Conservation (phyloP, 306 rosid species). For the Cicer chorassanicum region DNA sequence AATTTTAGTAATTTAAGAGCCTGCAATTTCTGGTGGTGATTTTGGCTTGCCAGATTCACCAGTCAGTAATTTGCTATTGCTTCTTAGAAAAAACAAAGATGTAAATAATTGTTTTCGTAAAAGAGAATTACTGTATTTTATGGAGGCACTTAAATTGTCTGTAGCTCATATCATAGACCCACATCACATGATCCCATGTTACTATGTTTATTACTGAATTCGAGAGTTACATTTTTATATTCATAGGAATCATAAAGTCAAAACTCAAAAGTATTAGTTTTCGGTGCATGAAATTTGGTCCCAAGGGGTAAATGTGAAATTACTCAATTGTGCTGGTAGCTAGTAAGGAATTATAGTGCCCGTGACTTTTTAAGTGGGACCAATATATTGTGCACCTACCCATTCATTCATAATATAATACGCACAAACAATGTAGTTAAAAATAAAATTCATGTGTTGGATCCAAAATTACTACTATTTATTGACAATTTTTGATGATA, state of each 20-base stretch:
- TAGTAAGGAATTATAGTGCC: neutral
- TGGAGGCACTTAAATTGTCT: neutral
- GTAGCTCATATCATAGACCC: slow-evolving; percentile 13
- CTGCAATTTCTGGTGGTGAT: slow-evolving; percentile 18
- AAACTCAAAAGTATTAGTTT: too few relatives aligned
- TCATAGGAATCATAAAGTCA: too few relatives aligned
- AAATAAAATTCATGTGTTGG: slow-evolving; percentile 14
- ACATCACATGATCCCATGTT: slow-evolving; percentile 50
- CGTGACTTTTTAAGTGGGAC: slow-evolving; percentile 39
- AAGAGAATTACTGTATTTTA: neutral
- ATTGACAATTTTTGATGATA: neutral
- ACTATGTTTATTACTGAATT: neutral
- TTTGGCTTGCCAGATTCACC: slow-evolving; percentile 1
- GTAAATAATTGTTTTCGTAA: neutral
- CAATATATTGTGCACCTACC: neutral
- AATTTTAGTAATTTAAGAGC: neutral
- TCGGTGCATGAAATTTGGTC: neutral
- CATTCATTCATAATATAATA: slow-evolving; percentile 6
- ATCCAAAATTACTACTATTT: neutral
- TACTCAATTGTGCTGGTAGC: slow-evolving; percentile 14
- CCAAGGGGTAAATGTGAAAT: slow-evolving; percentile 29
- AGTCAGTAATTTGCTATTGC: neutral
- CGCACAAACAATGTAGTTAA: slow-evolving; percentile 6
- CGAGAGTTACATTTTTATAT: slow-evolving; percentile 8
- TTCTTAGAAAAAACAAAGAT: slow-evolving; percentile 26